Percentiles rank a stretch among this genome's conserved stretches.
Evolutionary conservation across 2,329 filamentous ascomycete species (phyloP).

Genomic region (Bipolaris cookei): DNA sequence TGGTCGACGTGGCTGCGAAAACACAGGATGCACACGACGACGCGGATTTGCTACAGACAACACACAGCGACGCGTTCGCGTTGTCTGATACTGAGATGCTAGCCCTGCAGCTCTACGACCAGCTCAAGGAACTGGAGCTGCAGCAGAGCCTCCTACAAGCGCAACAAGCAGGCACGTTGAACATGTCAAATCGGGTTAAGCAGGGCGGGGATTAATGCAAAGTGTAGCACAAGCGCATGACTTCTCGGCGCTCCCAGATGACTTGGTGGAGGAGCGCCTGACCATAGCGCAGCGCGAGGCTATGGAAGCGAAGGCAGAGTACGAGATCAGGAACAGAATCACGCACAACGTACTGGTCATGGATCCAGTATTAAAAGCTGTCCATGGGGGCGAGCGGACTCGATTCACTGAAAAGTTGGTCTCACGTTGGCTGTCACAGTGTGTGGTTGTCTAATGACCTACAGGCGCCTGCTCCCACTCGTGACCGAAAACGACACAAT

Average conservation of each 20-base stretch:
- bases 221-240: slow-evolving; percentile 36
- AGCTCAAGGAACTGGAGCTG: slow-evolving; percentile 72
- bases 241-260: slow-evolving; percentile 52
- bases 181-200: background rate
- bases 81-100: slow-evolving; percentile 71
- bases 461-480: slow-evolving; percentile 69
- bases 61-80: slow-evolving; percentile 56
- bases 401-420: slow-evolving; percentile 71
- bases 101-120: slow-evolving; percentile 73
- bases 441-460: slow-evolving; percentile 15
- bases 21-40: slow-evolving; percentile 25
- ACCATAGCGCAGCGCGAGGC: slow-evolving; percentile 67
- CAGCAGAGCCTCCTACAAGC: slow-evolving; percentile 71
- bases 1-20: slow-evolving; percentile 26
- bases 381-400: slow-evolving; percentile 70
- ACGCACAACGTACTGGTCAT: slow-evolving; percentile 72
- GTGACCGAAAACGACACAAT: slow-evolving; percentile 71
- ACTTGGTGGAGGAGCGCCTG: slow-evolving; percentile 60
- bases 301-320: slow-evolving; percentile 72
- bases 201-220: slow-evolving; percentile 20
- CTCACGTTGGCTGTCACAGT: background rate
- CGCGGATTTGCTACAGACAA: slow-evolving; percentile 52
- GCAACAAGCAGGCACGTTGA: slow-evolving; percentile 41
- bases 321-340: slow-evolving; percentile 72
- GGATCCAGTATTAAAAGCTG: slow-evolving; percentile 77